phyloP scores from a whole-genome alignment of 495 filamentous ascomycete species.

The Penicillium lividum region DNA sequence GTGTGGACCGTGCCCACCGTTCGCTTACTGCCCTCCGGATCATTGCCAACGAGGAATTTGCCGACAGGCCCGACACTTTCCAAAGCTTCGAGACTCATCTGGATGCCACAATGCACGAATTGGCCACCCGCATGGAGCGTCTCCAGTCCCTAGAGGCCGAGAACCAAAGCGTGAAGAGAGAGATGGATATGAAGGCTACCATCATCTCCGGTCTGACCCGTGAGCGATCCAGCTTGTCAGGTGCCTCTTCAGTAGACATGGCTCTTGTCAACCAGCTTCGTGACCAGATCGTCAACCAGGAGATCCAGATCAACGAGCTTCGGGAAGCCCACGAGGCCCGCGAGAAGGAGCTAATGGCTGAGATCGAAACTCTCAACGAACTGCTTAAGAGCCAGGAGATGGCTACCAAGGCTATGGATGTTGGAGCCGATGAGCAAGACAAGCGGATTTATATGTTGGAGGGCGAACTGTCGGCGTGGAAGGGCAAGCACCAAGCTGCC shows the following conservation, averaged over 20 bases:
- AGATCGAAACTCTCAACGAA: constrained; percentile 67
- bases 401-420: constrained; percentile 45
- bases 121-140: constrained; percentile 81
- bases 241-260: constrained; percentile 84
- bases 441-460: constrained; percentile 72
- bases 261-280: constrained; percentile 85
- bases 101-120: constrained; percentile 89
- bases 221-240: constrained; percentile 84
- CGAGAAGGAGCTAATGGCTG: constrained; percentile 69
- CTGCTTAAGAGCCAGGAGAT: constrained; percentile 52
- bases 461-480: constrained; percentile 71
- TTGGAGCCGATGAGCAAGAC: constrained; percentile 52
- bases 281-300: constrained; percentile 82
- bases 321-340: constrained; percentile 69
- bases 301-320: constrained; percentile 73
- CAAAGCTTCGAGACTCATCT: constrained; percentile 92
- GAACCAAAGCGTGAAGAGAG: constrained; percentile 78
- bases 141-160: constrained; percentile 88
- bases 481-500: constrained; percentile 69
- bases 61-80: constrained; percentile 75
- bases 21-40: constrained; percentile 88
- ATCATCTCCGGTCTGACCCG: constrained; percentile 93
- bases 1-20: constrained; percentile 87
- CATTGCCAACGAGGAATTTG: constrained; percentile 83
- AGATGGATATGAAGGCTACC: constrained; percentile 93